These are phyloP conservation scores for Acanthamoeba sp. DNA, from an alignment of 208 protist species.

Conservation along the genomic window DNA sequence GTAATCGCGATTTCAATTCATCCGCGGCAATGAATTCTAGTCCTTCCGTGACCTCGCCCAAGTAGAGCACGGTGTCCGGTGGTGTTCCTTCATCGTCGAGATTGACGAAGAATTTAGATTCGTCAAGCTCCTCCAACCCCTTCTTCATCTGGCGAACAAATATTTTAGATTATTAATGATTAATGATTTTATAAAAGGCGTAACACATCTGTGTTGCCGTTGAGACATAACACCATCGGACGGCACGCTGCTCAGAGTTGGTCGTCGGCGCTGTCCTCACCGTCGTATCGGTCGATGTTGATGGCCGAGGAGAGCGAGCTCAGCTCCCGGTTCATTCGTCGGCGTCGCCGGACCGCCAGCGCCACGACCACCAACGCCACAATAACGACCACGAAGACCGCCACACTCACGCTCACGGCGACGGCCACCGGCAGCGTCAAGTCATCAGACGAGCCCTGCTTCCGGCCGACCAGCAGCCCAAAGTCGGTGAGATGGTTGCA, in stretches of 20 bases:
- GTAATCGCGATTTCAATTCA: background rate
- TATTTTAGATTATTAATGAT: too few relatives aligned
- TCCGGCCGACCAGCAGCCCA: background rate
- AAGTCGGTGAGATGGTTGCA: slow-evolving; percentile 51
- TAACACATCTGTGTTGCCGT: background rate
- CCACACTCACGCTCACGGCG: slow-evolving; percentile 9
- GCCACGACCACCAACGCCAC: background rate
- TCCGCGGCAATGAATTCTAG: slow-evolving; percentile 50
- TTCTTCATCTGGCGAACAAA: too few relatives aligned
- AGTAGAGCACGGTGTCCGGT: slow-evolving; percentile 4
- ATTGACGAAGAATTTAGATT: too few relatives aligned
- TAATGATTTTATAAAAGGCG: background rate
- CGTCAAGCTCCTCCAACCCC: too few relatives aligned
- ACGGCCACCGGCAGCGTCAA: background rate
- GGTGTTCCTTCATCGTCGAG: too few relatives aligned
- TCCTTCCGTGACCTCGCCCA: slow-evolving; percentile 32
- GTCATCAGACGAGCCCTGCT: background rate
- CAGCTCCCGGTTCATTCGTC: background rate
- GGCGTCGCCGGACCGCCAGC: background rate
- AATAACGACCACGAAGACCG: background rate
- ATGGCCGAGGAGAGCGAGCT: background rate
- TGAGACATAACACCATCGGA: too few relatives aligned
- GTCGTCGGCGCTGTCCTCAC: background rate
- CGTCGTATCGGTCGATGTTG: slow-evolving; percentile 21
- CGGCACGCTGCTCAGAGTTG: too few relatives aligned